Evolutionary conservation across 305 asterid species (phyloP), one percentile per base, ranked within the genome.

Genomic region (Fraxinus greggii): DNA sequence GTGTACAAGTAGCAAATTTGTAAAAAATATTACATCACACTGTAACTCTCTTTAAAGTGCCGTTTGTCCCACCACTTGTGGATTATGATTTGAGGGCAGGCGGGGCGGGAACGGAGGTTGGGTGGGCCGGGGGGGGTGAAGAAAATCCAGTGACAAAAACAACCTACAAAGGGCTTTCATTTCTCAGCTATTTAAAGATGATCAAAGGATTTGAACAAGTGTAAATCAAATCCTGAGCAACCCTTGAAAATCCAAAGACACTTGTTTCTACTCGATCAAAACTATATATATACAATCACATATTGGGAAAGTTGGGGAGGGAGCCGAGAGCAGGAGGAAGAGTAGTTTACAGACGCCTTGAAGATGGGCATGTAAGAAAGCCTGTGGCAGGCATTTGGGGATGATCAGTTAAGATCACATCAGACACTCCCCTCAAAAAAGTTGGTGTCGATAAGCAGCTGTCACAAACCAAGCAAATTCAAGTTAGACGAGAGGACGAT

Each of bases 281-380:
- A 88, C 86, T 67, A 88, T 93, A 93, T 89, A 88, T 89, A 91
- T 92, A 93, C 94, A 36, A 7, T 88, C 92, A 85, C 90, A 86
- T 56, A 73, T 23, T 61, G 67, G 86, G 83, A 67, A 28, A 67
- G 73, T 65, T 26, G 4, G 69, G 69, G 28, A 56, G 26, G 67
- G 69, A 7, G 26, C 21, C 40, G 79, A 78, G 15, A 19, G 74
- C 74, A 36, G 21, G 74, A 10, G 74, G 36, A 65, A 67, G 74
- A 67, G 74, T 28, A 26, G 21, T 67, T 24, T 67, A 67, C 74
- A 28, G 74, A 67, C 13, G 3, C 35, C 74, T 67, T 28, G 61
- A 75, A 63, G 72, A 72, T 4, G 75, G 33, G 72, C 63, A 17
- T 19, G 19, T 74, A 63, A 48, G 79, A 85, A 80, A 63, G 32